phyloP scores from a whole-genome alignment of 139 green algal species.

The Pseudopediastrum boryanum region DNA sequence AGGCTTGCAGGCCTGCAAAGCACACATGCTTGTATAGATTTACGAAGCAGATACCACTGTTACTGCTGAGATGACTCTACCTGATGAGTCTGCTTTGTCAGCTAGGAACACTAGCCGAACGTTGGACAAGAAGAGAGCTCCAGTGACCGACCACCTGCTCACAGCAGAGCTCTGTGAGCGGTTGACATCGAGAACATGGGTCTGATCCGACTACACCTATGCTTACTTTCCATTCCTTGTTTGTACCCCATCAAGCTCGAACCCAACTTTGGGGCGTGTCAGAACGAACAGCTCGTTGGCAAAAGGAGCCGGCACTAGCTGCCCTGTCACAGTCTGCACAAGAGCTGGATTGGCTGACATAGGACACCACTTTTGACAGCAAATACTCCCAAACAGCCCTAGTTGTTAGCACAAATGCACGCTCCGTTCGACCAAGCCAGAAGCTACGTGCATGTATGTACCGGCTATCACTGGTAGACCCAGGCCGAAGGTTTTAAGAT shows the following conservation, averaged over 20 bases:
- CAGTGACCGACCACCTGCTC: slow-evolving; percentile 53
- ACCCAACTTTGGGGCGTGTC: slow-evolving; percentile 55
- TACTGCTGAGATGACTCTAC: slow-evolving; percentile 27
- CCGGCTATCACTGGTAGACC: too few relatives aligned
- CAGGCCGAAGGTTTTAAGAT: too few relatives aligned
- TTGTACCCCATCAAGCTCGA: slow-evolving; percentile 65
- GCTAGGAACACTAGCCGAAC: slow-evolving; percentile 83
- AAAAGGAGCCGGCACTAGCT: slow-evolving; percentile 66
- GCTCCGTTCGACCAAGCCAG: too few relatives aligned
- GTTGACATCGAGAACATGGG: background rate
- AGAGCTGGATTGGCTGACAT: slow-evolving; percentile 84
- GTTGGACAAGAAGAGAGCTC: slow-evolving; percentile 67
- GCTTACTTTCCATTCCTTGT: slow-evolving; percentile 69
- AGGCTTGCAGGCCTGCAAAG: slow-evolving; percentile 63
- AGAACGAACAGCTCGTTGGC: slow-evolving; percentile 67
- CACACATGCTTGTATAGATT: slow-evolving; percentile 10
- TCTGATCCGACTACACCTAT: background rate
- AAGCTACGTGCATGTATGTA: too few relatives aligned
- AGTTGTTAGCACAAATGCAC: too few relatives aligned
- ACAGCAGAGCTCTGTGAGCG: slow-evolving; percentile 9
- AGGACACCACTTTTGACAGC: too few relatives aligned
- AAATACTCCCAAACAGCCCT: too few relatives aligned
- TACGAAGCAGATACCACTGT: background rate
- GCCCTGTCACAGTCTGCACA: slow-evolving; percentile 27
- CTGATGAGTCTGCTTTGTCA: slow-evolving; percentile 60